Base-by-base conservation (phyloP, 345 rosid genomes). In the Raphanus raphanistrum region DNA sequence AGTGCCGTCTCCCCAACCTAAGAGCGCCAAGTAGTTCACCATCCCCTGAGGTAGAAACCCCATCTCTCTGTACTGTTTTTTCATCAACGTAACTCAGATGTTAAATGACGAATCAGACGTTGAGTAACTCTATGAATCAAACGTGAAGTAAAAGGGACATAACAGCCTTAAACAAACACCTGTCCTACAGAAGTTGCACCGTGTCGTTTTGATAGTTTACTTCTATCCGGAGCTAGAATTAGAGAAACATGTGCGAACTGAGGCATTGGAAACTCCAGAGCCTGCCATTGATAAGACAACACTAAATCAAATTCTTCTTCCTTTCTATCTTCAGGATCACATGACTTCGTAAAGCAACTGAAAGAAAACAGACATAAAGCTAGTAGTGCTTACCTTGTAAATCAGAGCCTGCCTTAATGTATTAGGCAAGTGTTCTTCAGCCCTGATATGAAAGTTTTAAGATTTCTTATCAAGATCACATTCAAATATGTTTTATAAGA, bases 1-100 rank as follows among this genome's bases (percentile, higher is more conserved):
- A 29, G 97, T 94, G 80, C 97, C 97, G 71, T 94, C 97, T n/a
- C 98, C 98, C 98, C 97, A 94, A 54, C 97, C 97, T 80, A 94
- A 80, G 77, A 90, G 97, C 29, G 97, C 97, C 70, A 94, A 81
- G 78, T 94, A 94, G 83, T 94, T 94, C 75, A 90, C 92, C 97
- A 92, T 94, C 64, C 88, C 97, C 80, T 88, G 93, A 68, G 97
- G 93, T 63, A 94, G 85, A 82, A 88, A 92, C 12, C 98, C 97
- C 97, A 94, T 92, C 79, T 92, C 98, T 84, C 84, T 87, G 87
- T 82, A 94, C 97, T 92, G 87, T 77, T 66, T 75, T 27, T 28
- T 21, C 2, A 15, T 17, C 1, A 63, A 55, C 11, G 5, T 38
- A 68, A 62, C 12, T 8, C 38, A 38, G 27, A 63, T 10, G 6